Evolutionary conservation across 768 basidiomycete species (phyloP).

Genomic region (Pleurotus sapidus): DNA sequence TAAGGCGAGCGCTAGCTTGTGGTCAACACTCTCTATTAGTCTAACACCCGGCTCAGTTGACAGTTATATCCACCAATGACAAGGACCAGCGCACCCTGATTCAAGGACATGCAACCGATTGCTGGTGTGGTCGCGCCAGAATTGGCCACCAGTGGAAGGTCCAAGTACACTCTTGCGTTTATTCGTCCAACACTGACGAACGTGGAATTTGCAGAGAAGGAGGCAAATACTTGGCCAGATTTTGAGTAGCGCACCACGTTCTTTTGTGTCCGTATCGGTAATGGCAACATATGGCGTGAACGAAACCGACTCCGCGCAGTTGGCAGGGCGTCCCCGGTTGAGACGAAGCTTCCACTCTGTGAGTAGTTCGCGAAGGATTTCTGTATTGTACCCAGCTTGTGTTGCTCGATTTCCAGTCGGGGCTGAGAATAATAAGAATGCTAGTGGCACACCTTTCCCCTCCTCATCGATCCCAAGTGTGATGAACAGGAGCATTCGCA

Average conservation of each 20-base stretch:
- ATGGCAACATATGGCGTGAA: conserved; percentile 22
- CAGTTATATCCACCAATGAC: neutral
- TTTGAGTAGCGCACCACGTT: conserved; percentile 25
- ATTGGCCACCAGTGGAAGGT: conserved; percentile 5
- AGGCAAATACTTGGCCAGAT: conserved; percentile 27
- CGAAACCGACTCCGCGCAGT: neutral
- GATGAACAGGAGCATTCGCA: conserved; percentile 26
- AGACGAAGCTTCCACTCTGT: conserved; percentile 18
- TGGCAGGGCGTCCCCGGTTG: neutral
- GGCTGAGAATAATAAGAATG: conserved; percentile 22
- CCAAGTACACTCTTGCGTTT: conserved; percentile 11
- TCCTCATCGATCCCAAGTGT: conserved; percentile 24
- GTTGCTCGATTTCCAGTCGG: conserved; percentile 21
- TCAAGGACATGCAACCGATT: neutral
- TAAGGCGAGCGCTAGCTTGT: neutral
- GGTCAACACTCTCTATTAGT: neutral
- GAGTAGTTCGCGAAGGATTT: conserved; percentile 18
- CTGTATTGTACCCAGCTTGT: conserved; percentile 24
- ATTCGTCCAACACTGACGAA: conserved; percentile 35
- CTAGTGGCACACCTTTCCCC: conserved; percentile 23
- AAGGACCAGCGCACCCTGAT: neutral
- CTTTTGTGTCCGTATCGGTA: conserved; percentile 32
- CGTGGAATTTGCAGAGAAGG: conserved; percentile 34
- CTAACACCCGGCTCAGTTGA: neutral
- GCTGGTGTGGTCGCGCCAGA: conserved; percentile 3